Evolutionary conservation across 345 rosid species (phyloP), one percentile per base, ranked within the genome.

Genomic region (Hirschfeldia incana): DNA sequence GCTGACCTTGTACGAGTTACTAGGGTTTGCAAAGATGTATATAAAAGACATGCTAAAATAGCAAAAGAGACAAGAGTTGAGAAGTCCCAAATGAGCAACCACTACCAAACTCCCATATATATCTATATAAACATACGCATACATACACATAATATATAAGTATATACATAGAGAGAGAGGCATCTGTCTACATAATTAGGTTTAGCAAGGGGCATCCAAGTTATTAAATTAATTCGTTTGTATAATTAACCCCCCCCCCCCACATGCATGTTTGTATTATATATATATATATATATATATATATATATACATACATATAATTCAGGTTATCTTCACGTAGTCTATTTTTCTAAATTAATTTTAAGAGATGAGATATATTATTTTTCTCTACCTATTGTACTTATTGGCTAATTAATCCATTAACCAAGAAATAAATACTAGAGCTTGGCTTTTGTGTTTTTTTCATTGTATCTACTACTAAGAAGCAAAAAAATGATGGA

Each of bases 41-140:
- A 62, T 15, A 55, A 36, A 60, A 61, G 70, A 44, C 73, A 58
- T 72, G 77, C 73, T 44, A 42, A 44, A 44, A 1, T 12, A 44
- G 53, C 53, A 44, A 44, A 67, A 72, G 77, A 59, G 46, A 57
- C n/a, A 34, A 32, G 16, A 60, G 82, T 29, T 72, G 30, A 65
- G 73, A 78, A 57, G 81, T 72, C 72, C 32, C 70, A 74, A 74
- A 68, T 79, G 74, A 68, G 65, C 29, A 74, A 74, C 70, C 36
- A 68, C 70, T 33, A 49, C 49, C 34, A 66, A 68, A 26, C 65
- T 62, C 69, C 46, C 53, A 33, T 39, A 34, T 73, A 59, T 66
- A 79, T 29, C 32, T 29, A 29, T 42, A 42, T 42, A 42, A 44
- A 44, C 7, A 65, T 16, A n/a, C 71, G 4, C 72, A 28, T 3